Base-by-base conservation (phyloP, 805 yeast genomes). In the Candida orba region DNA sequence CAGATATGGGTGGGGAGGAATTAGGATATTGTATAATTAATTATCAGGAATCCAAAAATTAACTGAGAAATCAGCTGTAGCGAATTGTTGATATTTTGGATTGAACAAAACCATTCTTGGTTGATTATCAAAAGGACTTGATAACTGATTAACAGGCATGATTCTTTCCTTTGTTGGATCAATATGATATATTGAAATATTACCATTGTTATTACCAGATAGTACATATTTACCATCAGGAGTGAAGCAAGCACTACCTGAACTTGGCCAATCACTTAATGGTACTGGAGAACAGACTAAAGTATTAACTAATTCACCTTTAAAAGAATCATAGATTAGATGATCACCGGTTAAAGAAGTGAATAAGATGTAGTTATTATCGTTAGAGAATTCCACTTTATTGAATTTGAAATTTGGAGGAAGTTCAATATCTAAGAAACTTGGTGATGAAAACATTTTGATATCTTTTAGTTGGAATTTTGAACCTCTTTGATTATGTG, bases 311-410 rank as follows among this genome's bases (percentile, higher is more conserved):
- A 71, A 56, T 10, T 69, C 62, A 17, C 93, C 93, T 53, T 69
- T 72, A 49, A 79, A 81, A 0, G 95, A 81, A 56, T 89, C 95
- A 27, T 81, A 57, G 2, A 89, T 63, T 41, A 80, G 67, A 57
- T 84, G 89, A 36, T 65, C 62, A 4, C 78, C 73, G 25, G 72
- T 72, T 6, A 80, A 74, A 3, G 81, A 70, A 5, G 78, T 74
- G 3, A 88, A 60, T 8, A 86, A 63, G 8, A 90, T 50, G 47
- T 69, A 66, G 53, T 79, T 81, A 23, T 90, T 90, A 56, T 79
- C 81, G 56, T 86, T 86, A 12, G 95, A 79, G 59, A 89, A 86
- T 60, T 87, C 95, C 20, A 86, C 48, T 52, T 79, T 81, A 29
- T 72, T 71, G 83, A 90, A 82, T 15, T 58, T 65, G 38, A 62